Conservation (phyloP, 2,329 filamentous ascomycete genomes). For the Lecanoromycetidae sp. region DNA sequence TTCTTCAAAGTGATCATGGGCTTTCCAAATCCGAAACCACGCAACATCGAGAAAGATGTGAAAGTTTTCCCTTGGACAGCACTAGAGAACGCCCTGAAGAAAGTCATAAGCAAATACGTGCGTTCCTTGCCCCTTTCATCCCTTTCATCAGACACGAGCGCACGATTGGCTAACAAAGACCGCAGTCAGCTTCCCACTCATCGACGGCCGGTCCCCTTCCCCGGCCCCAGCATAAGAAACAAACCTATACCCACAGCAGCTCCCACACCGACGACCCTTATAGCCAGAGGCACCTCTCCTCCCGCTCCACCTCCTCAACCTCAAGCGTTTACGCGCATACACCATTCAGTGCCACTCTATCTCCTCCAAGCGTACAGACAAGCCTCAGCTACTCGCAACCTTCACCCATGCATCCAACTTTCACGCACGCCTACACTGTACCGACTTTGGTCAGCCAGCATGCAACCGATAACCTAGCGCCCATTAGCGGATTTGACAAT, state of each 20-base stretch:
- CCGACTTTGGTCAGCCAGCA: slow-evolving; percentile 4
- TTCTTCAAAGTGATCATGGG: slow-evolving; percentile 99
- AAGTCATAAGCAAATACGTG: slow-evolving; percentile 96
- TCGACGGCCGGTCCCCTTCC: slow-evolving; percentile 44
- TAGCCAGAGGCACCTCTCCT: slow-evolving; percentile 36
- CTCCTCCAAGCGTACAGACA: slow-evolving; percentile 23
- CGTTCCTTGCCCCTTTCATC: slow-evolving; percentile 27
- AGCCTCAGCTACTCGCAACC: background rate
- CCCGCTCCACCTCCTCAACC: slow-evolving; percentile 35
- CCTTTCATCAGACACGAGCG: slow-evolving; percentile 18
- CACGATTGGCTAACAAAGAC: slow-evolving; percentile 24
- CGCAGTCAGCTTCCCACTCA: slow-evolving; percentile 55
- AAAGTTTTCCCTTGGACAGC: slow-evolving; percentile 98
- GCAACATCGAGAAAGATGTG: slow-evolving; percentile 98
- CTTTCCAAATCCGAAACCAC: slow-evolving; percentile 85
- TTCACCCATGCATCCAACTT: background rate
- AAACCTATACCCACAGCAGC: slow-evolving; percentile 30
- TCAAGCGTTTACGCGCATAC: slow-evolving; percentile 33
- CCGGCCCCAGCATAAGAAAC: no score
- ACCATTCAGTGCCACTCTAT: slow-evolving; percentile 33
- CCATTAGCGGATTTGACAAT: background rate
- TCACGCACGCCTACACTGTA: slow-evolving; percentile 5
- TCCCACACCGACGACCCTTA: slow-evolving; percentile 37
- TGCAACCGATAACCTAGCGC: background rate
- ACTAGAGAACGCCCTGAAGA: slow-evolving; percentile 74